Base-by-base conservation (phyloP, 768 basidiomycete genomes). In the Crassisporium funariophilum region DNA sequence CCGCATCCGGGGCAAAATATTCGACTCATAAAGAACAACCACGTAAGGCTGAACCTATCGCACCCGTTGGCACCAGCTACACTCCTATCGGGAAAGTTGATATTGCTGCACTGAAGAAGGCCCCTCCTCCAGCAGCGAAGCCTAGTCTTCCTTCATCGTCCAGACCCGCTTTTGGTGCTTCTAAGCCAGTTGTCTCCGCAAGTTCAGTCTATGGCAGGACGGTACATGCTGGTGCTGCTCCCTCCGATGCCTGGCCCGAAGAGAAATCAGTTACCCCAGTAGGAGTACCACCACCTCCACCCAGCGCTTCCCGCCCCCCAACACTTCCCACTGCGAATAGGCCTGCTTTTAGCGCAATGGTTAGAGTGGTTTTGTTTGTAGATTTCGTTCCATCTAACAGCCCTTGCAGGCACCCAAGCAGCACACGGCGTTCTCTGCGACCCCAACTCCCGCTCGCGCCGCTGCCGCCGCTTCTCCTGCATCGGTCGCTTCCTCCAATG, bases 1-100 rank as follows among this genome's bases (percentile, higher is more conserved):
- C 86, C 13, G 86, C 91, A 8, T 93, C 90, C 10, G 93, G 93
- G n/a, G 82, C 91, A 0, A 91, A 82, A 57, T 98, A 98, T 66
- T 87, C 89, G 3, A 75, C 82, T 1, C 92, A 94, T 58, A 84
- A 86, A 39, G 90, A 94, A 57, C 66, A 73, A n/a, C 64, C 86
- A 0, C 82, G 86, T 47, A 84, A 78, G 57, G 75, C 75, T 43
- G 87, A 91, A 53, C 87, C 88, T 4, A 93, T 95, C 54, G 79
- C 86, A 0, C 88, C 92, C 13, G 87, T 88, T 4, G 87, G 90
- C 8, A 83, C 86, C 0, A 82, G 64, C 55, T 91, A 91, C 65
- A 83, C 73, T 2, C 91, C 90, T 5, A 72, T 91, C 15, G 90
- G 90, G 13, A 82, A 73, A 47, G 78, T 83, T 2, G 87, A 92